Evolutionary conservation across 1,139 yeast species (phyloP).

Genomic region (Kluyveromyces marxianus): DNA sequence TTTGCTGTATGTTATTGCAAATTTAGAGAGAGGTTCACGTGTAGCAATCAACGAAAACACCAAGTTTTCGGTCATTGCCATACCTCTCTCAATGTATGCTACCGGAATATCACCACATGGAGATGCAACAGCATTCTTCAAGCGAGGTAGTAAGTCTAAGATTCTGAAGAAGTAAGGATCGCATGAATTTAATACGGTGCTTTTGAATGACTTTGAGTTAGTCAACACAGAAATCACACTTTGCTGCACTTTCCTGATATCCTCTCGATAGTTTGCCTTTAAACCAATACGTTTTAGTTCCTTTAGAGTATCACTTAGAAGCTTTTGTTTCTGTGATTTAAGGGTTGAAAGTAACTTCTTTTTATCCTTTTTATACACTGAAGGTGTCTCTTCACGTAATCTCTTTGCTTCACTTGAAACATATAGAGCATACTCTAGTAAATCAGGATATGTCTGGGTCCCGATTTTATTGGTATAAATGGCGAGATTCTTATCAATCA

Average conservation of each 20-base stretch:
- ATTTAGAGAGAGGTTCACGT: conserved; percentile 39
- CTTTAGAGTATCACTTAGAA: conserved; percentile 67
- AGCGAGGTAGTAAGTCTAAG: conserved; percentile 71
- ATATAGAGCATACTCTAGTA: conserved; percentile 48
- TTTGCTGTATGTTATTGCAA: conserved; percentile 24
- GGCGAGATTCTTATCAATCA: conserved; percentile 50
- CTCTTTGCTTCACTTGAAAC: conserved; percentile 52
- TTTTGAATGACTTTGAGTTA: conserved; percentile 41
- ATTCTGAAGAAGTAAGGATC: conserved; percentile 63
- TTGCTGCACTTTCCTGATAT: conserved; percentile 53
- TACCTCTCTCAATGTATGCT: conserved; percentile 65
- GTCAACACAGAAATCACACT: conserved; percentile 59
- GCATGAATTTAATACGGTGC: conserved; percentile 36
- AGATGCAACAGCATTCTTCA: conserved; percentile 56
- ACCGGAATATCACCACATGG: conserved; percentile 71
- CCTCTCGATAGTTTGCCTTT: conserved; percentile 56
- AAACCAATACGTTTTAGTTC: conserved; percentile 73
- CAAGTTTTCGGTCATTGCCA: conserved; percentile 74
- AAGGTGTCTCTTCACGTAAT: conserved; percentile 72
- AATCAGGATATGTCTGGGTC: conserved; percentile 30
- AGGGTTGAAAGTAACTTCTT: conserved; percentile 68
- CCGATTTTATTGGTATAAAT: conserved; percentile 38
- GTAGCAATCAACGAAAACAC: conserved; percentile 46
- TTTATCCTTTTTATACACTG: conserved; percentile 57
- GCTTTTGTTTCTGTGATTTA: conserved; percentile 69